Base-by-base conservation (phyloP, 2,329 filamentous ascomycete genomes). In the Calycina marina region DNA sequence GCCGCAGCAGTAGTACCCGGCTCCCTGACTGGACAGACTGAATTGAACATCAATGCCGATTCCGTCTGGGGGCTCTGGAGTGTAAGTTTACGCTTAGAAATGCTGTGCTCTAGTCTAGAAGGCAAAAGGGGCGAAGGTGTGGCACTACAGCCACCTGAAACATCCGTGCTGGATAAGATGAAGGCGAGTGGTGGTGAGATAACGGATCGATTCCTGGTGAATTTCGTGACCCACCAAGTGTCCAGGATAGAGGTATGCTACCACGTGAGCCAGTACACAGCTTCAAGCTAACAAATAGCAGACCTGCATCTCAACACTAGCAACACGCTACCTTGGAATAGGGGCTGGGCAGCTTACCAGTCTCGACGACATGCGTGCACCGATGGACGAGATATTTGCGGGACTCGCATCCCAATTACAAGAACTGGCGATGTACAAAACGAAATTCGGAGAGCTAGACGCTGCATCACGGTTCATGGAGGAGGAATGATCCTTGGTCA, bases 181-280 rank as follows among this genome's bases (percentile, higher is more conserved):
- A 77, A 73, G 54, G 63, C 65, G 36, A 60, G 76, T 25, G 83
- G 81, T 31, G 84, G 83, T 8, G 85, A 94, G 52, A 72, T 94
- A 33, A 84, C 86, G 16, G 90, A 96, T 62, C 67, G 72, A 32
- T 88, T 93, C 56, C 61, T 96, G 56, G 59, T 93, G 35, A 85
- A 83, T 49, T 84, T 98, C 49, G 69, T 96, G 55, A 86, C 93
- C 53, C 86, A 96, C 53, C 85, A 94, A 65, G 80, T 98, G 45
- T 86, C 81, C 53, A 74, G 90, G 49, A 92, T 98, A 53, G 90
- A 98, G 74, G 85, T 92, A 63, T 39, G 40, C 34, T 56, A 44
- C 56, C 38, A n/a, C 20, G 10, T 25, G 13, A 17, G 11, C 6
- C 18, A 15, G 29, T 32, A 25, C n/a, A 17, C 15, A 11, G 4